Conservation (phyloP, 495 filamentous ascomycete species). For the Tetracladium setigerum region DNA sequence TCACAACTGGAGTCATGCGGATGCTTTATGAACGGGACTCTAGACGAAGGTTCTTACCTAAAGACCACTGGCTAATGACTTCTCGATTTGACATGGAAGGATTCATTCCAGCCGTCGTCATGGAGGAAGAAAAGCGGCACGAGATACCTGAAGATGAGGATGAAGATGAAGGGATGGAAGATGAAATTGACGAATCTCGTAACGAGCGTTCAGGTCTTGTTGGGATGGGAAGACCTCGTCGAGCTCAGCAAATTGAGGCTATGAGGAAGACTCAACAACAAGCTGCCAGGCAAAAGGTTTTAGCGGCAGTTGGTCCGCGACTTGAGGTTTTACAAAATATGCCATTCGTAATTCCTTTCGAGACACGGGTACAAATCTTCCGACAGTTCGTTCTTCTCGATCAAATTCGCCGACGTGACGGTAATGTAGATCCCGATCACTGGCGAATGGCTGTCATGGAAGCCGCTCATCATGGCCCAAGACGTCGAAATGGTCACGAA, state of each 20-base stretch:
- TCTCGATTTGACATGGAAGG: slow-evolving; percentile 83
- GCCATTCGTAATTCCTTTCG: slow-evolving; percentile 94
- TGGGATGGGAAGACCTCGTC: slow-evolving; percentile 13
- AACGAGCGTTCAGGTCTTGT: slow-evolving; percentile 1
- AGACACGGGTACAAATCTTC: slow-evolving; percentile 88
- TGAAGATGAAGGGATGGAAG: slow-evolving; percentile 33
- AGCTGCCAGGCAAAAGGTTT: slow-evolving; percentile 53
- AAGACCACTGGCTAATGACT: slow-evolving; percentile 91
- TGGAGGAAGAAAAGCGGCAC: slow-evolving; percentile 78
- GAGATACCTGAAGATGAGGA: slow-evolving; percentile 42
- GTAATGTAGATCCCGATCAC: slow-evolving; percentile 66
- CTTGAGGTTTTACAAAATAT: slow-evolving; percentile 90
- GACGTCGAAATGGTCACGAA: slow-evolving; percentile 30
- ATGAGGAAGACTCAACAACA: slow-evolving; percentile 55
- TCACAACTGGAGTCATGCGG: slow-evolving; percentile 73
- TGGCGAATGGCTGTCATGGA: slow-evolving; percentile 65
- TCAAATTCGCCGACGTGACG: slow-evolving; percentile 67
- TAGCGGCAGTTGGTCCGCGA: slow-evolving; percentile 72
- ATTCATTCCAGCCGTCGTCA: slow-evolving; percentile 79
- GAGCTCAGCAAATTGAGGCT: slow-evolving; percentile 28
- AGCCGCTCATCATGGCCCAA: slow-evolving; percentile 20
- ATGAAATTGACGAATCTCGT: neutral
- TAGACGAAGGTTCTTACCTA: slow-evolving; percentile 70
- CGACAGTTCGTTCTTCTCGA: slow-evolving; percentile 83
- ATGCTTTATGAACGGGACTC: slow-evolving; percentile 96